Base-by-base conservation (phyloP, 2,329 filamentous ascomycete species). In the Colletotrichum shisoi region DNA sequence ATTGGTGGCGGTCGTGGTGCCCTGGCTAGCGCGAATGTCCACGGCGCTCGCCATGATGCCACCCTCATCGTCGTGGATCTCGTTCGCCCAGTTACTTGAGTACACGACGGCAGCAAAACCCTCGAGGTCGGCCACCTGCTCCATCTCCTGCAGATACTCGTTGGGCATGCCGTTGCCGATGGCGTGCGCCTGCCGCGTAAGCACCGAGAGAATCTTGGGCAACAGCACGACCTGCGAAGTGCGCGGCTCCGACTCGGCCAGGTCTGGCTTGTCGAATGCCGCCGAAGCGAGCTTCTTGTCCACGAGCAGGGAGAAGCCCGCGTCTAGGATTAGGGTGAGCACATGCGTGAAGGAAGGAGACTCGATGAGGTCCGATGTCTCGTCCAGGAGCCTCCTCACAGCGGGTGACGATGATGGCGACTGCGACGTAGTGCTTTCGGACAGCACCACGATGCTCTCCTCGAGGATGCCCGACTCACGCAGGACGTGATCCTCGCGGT, bases 291-390 rank as follows among this genome's bases (percentile, higher is more conserved):
- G 86, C 78, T 95, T 95, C 73, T 87, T 85, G 74, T 97, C 91
- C 31, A 97, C 85, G 17, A 99, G 85, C 27, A 90, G 87, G 3
- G 91, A 91, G 80, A 97, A 99, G 62, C 90, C 91, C 52, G 93
- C 86, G 76, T 98, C 94, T 67, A 98, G 90, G 63, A 97, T 85
- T 65, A 92, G 88, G 2, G 91, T 92, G 51, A 97, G 85, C 42
- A 99, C 93, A 73, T 93, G 90, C 0, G 89, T 87, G 79, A 98
- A 98, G 42, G 92, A 87, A 0, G 95, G 95, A 1, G 95, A 97
- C 75, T 99, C 95, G 74, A 98, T 90, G 27, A 99, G 86, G 76
- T 99, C 95, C 45, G 94, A 92, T 2, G 95, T 98, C 81, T 99
- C 95, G 76, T 99, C 94, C 1, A 99, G 86, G 21, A 99, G 86